Percentiles rank a stretch among this genome's conserved stretches.
These are phyloP conservation scores for Hibiscus mutabilis DNA, from an alignment of 345 rosid species.

Conservation along the genomic window DNA sequence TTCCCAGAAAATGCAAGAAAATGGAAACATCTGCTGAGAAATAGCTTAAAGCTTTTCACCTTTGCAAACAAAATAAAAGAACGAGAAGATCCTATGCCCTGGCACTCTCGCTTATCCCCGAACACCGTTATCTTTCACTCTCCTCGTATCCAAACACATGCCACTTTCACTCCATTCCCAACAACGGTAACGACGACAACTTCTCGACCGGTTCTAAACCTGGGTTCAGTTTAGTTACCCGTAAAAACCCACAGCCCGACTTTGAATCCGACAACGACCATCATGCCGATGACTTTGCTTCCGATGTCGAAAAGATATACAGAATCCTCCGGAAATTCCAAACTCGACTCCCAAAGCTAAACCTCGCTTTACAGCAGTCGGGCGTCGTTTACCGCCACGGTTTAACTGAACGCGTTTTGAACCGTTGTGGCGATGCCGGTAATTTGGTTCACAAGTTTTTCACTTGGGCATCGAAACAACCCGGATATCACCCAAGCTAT, in stretches of 20 bases:
- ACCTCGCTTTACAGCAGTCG: constrained; percentile 67
- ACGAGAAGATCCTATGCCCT: constrained; percentile 19
- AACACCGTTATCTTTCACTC: constrained; percentile 6
- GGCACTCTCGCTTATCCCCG: constrained; percentile 6
- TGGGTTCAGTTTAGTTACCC: constrained; percentile 43
- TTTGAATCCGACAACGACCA: constrained; percentile 11
- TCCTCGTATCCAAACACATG: constrained; percentile 3
- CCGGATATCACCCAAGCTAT: constrained; percentile 55
- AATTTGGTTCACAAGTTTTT: constrained; percentile 74
- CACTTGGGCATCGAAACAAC: constrained; percentile 79
- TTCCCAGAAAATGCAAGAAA: background rate
- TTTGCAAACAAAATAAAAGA: background rate
- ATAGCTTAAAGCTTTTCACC: background rate
- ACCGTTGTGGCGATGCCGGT: constrained; percentile 91
- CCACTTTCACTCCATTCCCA: background rate
- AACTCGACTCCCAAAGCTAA: constrained; percentile 64
- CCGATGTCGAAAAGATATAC: constrained; percentile 77
- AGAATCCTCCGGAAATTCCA: constrained; percentile 67
- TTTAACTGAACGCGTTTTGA: constrained; percentile 69
- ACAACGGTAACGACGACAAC: background rate
- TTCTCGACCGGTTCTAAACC: constrained; percentile 15
- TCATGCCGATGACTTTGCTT: constrained; percentile 44
- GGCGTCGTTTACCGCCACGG: constrained; percentile 63
- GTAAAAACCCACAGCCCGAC: constrained; percentile 23
- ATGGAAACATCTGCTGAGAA: background rate